Percentiles rank a stretch among this genome's conserved stretches.
Evolutionary conservation across 2,329 filamentous ascomycete species (phyloP).

Genomic region (Graphiopsis chlorocephala): DNA sequence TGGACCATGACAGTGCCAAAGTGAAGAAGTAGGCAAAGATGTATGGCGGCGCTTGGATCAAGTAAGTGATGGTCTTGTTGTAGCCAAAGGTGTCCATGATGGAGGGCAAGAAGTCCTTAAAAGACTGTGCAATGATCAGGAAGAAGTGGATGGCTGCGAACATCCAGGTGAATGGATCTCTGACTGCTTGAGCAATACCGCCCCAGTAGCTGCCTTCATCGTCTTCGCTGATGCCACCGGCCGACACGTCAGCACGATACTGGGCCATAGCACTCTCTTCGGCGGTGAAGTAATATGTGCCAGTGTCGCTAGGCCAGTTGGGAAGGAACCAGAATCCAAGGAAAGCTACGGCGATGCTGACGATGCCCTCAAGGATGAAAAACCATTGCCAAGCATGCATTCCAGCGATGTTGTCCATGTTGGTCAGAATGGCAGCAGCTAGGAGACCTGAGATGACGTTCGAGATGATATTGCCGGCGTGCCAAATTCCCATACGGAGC

Average conservation of each 20-base stretch:
- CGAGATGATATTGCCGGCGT: conserved; percentile 50
- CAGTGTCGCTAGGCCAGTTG: conserved; percentile 53
- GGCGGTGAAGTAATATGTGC: conserved; percentile 44
- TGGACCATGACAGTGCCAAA: conserved; percentile 27
- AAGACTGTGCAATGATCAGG: conserved; percentile 26
- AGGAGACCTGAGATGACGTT: conserved; percentile 54
- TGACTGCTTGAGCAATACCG: conserved; percentile 18
- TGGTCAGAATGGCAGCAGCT: conserved; percentile 59
- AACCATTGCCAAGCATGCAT: conserved; percentile 55
- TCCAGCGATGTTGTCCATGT: conserved; percentile 59
- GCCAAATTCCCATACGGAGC: conserved; percentile 51
- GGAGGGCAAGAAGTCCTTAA: conserved; percentile 20
- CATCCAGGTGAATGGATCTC: conserved; percentile 21
- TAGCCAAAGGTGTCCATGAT: conserved; percentile 66
- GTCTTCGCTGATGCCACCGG: conserved; percentile 46
- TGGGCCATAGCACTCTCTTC: conserved; percentile 45
- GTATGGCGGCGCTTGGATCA: conserved; percentile 44
- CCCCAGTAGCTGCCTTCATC: conserved; percentile 32
- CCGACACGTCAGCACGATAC: conserved; percentile 36
- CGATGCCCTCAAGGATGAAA: conserved; percentile 53
- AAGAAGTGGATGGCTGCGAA: conserved; percentile 41
- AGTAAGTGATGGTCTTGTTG: conserved; percentile 54
- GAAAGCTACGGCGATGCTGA: conserved; percentile 52
- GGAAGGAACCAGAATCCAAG: conserved; percentile 54
- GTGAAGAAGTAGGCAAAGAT: conserved; percentile 31